Evolutionary conservation across 2,329 filamentous ascomycete species (phyloP).

Genomic region (Colletotrichum plurivorum): DNA sequence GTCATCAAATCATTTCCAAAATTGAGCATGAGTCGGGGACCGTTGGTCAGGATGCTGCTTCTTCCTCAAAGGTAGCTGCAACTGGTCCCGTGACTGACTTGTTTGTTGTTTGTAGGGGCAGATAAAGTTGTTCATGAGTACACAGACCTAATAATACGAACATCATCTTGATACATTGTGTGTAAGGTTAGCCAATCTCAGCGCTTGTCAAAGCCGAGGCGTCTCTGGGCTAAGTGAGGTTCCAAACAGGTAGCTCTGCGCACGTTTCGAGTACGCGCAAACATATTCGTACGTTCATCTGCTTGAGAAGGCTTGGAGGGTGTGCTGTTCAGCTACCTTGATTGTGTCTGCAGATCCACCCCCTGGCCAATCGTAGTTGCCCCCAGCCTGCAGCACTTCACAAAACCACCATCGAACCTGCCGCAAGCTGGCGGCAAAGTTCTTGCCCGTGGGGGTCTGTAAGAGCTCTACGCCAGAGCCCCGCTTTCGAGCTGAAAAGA

Average conservation of each 20-base stretch:
- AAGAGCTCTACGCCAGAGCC: too few relatives aligned
- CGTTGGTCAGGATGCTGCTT: not conserved
- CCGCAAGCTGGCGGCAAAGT: too few relatives aligned
- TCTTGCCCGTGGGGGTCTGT: too few relatives aligned
- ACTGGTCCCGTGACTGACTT: not conserved
- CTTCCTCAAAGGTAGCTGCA: not conserved
- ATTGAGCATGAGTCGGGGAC: not conserved
- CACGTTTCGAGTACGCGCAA: too few relatives aligned
- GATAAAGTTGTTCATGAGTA: conserved; percentile 28
- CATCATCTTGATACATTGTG: not conserved
- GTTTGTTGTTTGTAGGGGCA: not conserved
- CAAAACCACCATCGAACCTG: too few relatives aligned
- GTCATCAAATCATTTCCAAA: not conserved
- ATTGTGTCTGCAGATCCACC: too few relatives aligned
- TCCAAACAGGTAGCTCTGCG: not conserved
- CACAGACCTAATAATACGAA: conserved; percentile 32
- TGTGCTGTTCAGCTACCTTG: too few relatives aligned
- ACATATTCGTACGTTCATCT: too few relatives aligned
- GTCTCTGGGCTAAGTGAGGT: not conserved
- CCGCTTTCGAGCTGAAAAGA: too few relatives aligned
- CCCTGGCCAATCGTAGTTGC: too few relatives aligned
- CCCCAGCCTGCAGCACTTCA: too few relatives aligned
- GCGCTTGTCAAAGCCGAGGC: not conserved
- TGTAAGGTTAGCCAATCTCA: not conserved
- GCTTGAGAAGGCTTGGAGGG: too few relatives aligned